Conservation (phyloP, 2,329 filamentous ascomycete genomes). For the Aspergillus pseudoterreus region DNA sequence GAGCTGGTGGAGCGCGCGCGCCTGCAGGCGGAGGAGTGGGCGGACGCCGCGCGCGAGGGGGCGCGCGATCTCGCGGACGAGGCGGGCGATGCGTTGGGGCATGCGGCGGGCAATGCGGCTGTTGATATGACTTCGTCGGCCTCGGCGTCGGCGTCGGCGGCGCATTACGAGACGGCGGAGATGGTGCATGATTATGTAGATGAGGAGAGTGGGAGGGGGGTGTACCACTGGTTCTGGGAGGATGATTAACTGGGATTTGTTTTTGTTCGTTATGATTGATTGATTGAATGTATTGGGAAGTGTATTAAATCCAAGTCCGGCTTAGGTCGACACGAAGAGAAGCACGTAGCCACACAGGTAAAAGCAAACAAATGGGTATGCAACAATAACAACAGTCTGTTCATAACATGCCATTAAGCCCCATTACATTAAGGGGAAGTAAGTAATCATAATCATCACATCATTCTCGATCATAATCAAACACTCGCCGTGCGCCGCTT, state of each 20-base stretch:
- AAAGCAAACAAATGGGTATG: too few relatives aligned
- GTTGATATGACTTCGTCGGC: constrained; percentile 30
- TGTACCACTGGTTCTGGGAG: constrained; percentile 43
- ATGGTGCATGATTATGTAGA: constrained; percentile 46
- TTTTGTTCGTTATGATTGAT: background rate
- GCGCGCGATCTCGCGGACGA: constrained; percentile 31
- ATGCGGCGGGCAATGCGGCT: constrained; percentile 18
- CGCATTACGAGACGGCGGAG: constrained; percentile 40
- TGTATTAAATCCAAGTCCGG: too few relatives aligned
- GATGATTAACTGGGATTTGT: constrained; percentile 11
- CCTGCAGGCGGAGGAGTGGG: constrained; percentile 39
- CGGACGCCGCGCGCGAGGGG: constrained; percentile 37
- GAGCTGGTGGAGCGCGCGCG: constrained; percentile 39
- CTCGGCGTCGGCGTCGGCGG: constrained; percentile 3
- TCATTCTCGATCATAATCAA: constrained; percentile 13
- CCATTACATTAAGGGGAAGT: too few relatives aligned
- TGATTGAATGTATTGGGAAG: too few relatives aligned
- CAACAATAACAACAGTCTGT: too few relatives aligned
- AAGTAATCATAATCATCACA: too few relatives aligned
- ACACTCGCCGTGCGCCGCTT: constrained; percentile 44
- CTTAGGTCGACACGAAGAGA: too few relatives aligned
- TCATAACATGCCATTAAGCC: too few relatives aligned
- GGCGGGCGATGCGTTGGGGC: constrained; percentile 22
- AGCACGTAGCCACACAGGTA: too few relatives aligned
- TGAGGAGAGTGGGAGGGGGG: constrained; percentile 35